Conservation (phyloP, 768 basidiomycete genomes). For the Pleurotus cornucopiae region DNA sequence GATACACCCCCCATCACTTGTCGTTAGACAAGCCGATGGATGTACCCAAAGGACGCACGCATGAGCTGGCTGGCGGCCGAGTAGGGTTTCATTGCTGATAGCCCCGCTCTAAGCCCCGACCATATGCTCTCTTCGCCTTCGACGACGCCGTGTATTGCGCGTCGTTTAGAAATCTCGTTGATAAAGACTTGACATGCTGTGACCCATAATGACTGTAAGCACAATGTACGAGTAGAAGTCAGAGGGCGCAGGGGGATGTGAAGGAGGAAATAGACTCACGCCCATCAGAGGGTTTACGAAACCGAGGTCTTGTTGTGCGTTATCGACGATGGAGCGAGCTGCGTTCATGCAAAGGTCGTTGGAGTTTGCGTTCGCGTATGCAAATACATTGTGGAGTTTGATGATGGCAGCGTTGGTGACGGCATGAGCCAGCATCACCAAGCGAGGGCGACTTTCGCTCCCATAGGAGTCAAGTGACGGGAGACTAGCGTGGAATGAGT, state of each 20-base stretch:
- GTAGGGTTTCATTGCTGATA: conserved; percentile 6
- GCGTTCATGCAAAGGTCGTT: conserved; percentile 38
- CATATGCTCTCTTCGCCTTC: conserved; percentile 9
- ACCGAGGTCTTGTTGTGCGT: conserved; percentile 34
- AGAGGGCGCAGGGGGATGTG: conserved; percentile 5
- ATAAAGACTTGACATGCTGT: conserved; percentile 42
- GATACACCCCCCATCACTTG: neutral
- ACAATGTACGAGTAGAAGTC: conserved; percentile 8
- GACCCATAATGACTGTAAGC: conserved; percentile 40
- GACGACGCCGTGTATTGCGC: conserved; percentile 4
- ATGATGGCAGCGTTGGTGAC: conserved; percentile 46
- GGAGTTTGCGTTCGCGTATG: conserved; percentile 36
- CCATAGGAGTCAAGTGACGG: conserved; percentile 26
- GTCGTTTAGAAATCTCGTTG: conserved; percentile 33
- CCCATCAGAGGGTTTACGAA: conserved; percentile 47
- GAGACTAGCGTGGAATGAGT: conserved; percentile 31
- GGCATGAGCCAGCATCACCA: conserved; percentile 41
- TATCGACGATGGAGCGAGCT: conserved; percentile 38
- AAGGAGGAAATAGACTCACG: conserved; percentile 29
- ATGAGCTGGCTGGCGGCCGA: conserved; percentile 8
- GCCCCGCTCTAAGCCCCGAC: conserved; percentile 6
- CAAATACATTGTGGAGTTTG: conserved; percentile 47
- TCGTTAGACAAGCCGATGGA: conserved; percentile 5
- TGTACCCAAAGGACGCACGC: conserved; percentile 9
- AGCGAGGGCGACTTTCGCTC: conserved; percentile 30